Percentiles rank a stretch among this genome's conserved stretches.
phyloP scores from a whole-genome alignment of 2,329 filamentous ascomycete species.

The Clonostachys rhizophaga region DNA sequence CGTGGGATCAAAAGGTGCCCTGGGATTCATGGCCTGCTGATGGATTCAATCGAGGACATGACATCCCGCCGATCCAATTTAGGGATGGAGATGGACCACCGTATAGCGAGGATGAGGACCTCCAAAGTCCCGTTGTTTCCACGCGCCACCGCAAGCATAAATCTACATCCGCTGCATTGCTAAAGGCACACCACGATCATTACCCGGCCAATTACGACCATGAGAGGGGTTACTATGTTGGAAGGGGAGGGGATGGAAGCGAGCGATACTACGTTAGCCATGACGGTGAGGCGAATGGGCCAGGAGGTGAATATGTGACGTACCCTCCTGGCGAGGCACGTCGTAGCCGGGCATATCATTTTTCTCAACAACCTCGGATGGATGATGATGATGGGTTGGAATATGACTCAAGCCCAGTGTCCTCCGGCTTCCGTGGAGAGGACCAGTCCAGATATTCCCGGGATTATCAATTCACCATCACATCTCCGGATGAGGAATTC shows the following conservation, averaged over 20 bases:
- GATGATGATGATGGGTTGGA: constrained; percentile 44
- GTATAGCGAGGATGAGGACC: constrained; percentile 92
- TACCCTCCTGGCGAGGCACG: constrained; percentile 64
- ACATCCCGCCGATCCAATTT: constrained; percentile 78
- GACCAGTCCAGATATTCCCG: constrained; percentile 80
- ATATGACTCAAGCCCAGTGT: constrained; percentile 52
- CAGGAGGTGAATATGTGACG: constrained; percentile 76
- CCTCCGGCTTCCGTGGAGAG: constrained; percentile 52
- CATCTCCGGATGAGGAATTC: constrained; percentile 94
- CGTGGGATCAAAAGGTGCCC: constrained; percentile 66
- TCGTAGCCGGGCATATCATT: constrained; percentile 43
- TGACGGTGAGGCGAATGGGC: constrained; percentile 65
- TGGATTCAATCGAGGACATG: constrained; percentile 57
- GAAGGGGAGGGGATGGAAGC: constrained; percentile 64
- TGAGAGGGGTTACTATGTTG: constrained; percentile 63
- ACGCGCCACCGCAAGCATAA: constrained; percentile 84
- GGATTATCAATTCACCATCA: constrained; percentile 93
- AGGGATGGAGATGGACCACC: constrained; percentile 87
- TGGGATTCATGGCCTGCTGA: constrained; percentile 53
- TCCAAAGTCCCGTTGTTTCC: constrained; percentile 85
- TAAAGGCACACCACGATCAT: constrained; percentile 15
- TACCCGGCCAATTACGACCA: constrained; percentile 46
- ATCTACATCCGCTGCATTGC: constrained; percentile 50
- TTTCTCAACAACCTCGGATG: constrained; percentile 35
- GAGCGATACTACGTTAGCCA: constrained; percentile 73